Base-by-base conservation (phyloP, 345 rosid species). In the Trapa incisa region DNA sequence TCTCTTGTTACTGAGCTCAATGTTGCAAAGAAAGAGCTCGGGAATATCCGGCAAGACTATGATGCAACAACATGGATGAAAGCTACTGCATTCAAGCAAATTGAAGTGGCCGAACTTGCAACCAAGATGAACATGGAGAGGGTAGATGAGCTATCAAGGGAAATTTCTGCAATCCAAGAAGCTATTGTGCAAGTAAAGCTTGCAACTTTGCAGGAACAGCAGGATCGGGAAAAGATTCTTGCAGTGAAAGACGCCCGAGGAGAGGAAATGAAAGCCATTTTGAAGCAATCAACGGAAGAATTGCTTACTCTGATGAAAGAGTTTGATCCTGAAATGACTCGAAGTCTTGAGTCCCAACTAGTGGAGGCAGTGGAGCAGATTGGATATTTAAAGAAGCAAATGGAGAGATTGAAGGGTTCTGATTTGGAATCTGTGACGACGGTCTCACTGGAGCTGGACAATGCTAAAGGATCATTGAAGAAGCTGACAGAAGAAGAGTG, bases 111-210 rank as follows among this genome's bases (percentile, higher is more conserved):
- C 61, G 85, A 90, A 72, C 67, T 76, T 69, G 80, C 82, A 52
- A 80, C 78, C 62, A 81, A 83, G 73, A 77, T 73, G 68, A 86
- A 86, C 73, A 73, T 84, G 72, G 97, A 86, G 81, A 90, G 81
- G 78, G 88, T 84, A 42, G 76, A 84, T 48, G 84, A 87, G 70
- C 84, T 93, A 47, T 84, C 87, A 2, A 86, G 72, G 75, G 98
- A 90, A 70, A 90, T 93, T n/a, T 76, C 88, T 41, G 74, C 78
- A 37, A 73, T 87, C 35, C 89, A 90, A 75, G 94, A 88, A 73
- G 80, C 96, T 4, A 85, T 90, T 57, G 89, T 86, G 50, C 87
- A 90, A 79, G 91, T 84, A n/a, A 93, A 86, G 83, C 84, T 83
- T 74, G 92, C 88, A 14, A 79, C 85, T 68, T 71, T 92, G 61